Evolutionary conservation across 805 yeast species (phyloP).

Genomic region (Limtongozyma cylindracea): DNA sequence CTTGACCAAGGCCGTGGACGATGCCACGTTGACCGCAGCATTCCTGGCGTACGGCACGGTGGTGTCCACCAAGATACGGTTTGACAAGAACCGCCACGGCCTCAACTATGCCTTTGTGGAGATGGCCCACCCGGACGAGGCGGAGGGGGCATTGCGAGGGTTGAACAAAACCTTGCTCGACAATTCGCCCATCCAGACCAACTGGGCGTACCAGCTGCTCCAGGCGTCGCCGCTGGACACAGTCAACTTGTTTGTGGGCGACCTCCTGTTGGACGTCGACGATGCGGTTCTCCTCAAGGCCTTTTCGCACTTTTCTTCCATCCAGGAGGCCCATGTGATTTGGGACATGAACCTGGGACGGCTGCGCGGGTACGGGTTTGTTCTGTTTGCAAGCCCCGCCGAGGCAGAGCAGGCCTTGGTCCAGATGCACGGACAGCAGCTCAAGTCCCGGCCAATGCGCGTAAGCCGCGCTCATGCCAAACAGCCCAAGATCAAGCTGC

Average conservation of each 20-base stretch:
- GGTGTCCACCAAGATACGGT: slow-evolving; percentile 39
- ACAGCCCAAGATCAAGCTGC: too few relatives aligned
- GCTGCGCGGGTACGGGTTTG: slow-evolving; percentile 82
- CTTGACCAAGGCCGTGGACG: slow-evolving; percentile 36
- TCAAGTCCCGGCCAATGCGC: slow-evolving; percentile 57
- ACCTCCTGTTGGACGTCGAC: slow-evolving; percentile 56
- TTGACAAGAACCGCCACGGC: slow-evolving; percentile 51
- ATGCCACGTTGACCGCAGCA: slow-evolving; percentile 31
- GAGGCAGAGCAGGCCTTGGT: slow-evolving; percentile 58
- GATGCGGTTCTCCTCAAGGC: slow-evolving; percentile 41
- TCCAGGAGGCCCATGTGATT: slow-evolving; percentile 78
- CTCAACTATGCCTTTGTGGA: slow-evolving; percentile 73
- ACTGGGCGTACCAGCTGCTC: slow-evolving; percentile 72
- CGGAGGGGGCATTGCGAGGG: slow-evolving; percentile 32
- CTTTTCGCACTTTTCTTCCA: slow-evolving; percentile 29
- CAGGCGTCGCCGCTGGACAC: slow-evolving; percentile 16
- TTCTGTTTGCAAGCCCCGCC: slow-evolving; percentile 34
- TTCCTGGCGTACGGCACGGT: slow-evolving; percentile 39
- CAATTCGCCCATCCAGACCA: slow-evolving; percentile 31
- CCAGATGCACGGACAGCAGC: slow-evolving; percentile 46
- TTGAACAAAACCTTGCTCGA: slow-evolving; percentile 33
- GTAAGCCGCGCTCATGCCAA: slow-evolving; percentile 49
- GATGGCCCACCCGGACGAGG: slow-evolving; percentile 28
- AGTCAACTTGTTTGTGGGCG: slow-evolving; percentile 68
- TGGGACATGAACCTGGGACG: slow-evolving; percentile 93